These are phyloP conservation scores for Hypocreales sp. DNA, from an alignment of 2,329 filamentous ascomycete genomes.

Conservation along the genomic window DNA sequence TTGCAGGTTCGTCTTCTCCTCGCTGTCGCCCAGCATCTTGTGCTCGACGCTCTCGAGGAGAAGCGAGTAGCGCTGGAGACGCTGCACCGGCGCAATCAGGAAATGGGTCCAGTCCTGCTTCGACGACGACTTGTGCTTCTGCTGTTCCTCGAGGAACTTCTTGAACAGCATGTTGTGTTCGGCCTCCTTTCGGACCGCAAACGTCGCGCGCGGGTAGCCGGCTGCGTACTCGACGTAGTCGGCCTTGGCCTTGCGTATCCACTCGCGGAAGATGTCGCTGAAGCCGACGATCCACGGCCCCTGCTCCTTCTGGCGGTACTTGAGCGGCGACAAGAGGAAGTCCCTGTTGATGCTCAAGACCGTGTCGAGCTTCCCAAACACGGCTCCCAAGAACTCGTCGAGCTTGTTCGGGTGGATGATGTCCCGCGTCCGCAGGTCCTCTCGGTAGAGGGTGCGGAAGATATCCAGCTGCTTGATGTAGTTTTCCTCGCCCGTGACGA, in stretches of 20 bases:
- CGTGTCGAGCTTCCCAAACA: constrained; percentile 82
- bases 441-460: constrained; percentile 69
- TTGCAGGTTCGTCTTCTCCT: constrained; percentile 74
- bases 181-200: constrained; percentile 69
- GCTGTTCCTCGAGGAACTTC: constrained; percentile 68
- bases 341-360: constrained; percentile 89
- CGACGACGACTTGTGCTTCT: constrained; percentile 62
- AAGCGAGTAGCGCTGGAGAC: constrained; percentile 79
- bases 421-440: constrained; percentile 56
- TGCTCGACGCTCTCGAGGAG: constrained; percentile 71
- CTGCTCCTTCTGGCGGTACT: constrained; percentile 93
- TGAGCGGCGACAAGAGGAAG: constrained; percentile 79
- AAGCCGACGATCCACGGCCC: constrained; percentile 89
- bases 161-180: constrained; percentile 76
- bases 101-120: constrained; percentile 90
- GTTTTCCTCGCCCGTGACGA: constrained; percentile 81
- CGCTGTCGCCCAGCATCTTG: constrained; percentile 68
- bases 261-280: constrained; percentile 94
- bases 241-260: constrained; percentile 84
- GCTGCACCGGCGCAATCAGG: constrained; percentile 82
- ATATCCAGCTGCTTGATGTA: constrained; percentile 87
- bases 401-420: constrained; percentile 69
- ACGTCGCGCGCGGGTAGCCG: constrained; percentile 70
- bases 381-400: constrained; percentile 64
- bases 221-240: constrained; percentile 89